Evolutionary conservation across 495 filamentous ascomycete species (phyloP).

Genomic region (Aspergillus sclerotioniger): DNA sequence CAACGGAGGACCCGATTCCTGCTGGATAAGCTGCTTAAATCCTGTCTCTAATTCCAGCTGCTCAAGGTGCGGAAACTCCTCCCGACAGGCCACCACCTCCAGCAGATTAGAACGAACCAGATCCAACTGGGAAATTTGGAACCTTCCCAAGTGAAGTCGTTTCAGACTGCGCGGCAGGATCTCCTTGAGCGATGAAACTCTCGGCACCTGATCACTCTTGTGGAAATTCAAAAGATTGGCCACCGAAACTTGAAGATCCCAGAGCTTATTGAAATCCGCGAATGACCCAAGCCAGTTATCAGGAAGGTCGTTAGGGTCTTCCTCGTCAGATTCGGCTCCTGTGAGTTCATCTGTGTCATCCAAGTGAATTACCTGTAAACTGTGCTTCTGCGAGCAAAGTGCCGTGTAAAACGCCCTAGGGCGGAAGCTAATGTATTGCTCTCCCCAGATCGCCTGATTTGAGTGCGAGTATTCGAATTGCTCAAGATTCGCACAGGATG

Average conservation of each 20-base stretch:
- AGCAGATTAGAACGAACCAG: neutral
- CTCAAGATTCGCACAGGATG: constrained; percentile 15
- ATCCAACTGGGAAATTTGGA: neutral
- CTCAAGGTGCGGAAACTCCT: neutral
- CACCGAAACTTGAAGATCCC: constrained; percentile 15
- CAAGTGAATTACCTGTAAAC: constrained; percentile 15
- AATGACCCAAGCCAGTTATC: constrained; percentile 14
- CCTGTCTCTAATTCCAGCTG: neutral
- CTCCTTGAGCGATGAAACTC: neutral
- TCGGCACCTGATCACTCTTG: neutral
- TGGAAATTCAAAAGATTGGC: constrained; percentile 11
- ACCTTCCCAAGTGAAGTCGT: neutral
- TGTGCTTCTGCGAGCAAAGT: constrained; percentile 17
- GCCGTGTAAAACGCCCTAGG: constrained; percentile 12
- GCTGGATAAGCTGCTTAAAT: neutral
- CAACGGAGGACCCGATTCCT: neutral
- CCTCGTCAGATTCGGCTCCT: neutral
- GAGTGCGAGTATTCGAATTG: constrained; percentile 18
- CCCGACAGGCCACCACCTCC: neutral
- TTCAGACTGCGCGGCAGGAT: neutral
- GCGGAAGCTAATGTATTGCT: constrained; percentile 4
- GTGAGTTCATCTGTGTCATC: constrained; percentile 5
- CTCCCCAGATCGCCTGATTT: constrained; percentile 10
- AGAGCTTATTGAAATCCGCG: constrained; percentile 13
- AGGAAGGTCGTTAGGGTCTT: neutral